These are phyloP conservation scores for Naganishia vishniacii DNA, from an alignment of 768 basidiomycete genomes.

Conservation along the genomic window DNA sequence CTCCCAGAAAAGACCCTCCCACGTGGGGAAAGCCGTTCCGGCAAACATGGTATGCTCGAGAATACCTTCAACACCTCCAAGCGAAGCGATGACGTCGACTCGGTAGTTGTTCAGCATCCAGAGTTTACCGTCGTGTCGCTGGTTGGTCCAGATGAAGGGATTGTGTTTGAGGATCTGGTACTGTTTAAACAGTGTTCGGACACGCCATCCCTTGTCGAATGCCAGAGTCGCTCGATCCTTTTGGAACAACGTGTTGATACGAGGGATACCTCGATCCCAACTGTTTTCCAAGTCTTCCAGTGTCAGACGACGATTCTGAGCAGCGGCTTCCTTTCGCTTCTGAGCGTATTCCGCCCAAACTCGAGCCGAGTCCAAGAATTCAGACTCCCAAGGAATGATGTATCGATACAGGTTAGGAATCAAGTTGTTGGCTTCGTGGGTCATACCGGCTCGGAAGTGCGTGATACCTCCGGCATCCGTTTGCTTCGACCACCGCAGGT, in stretches of 20 bases:
- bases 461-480: constrained; percentile 95
- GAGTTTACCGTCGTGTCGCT: constrained; percentile 89
- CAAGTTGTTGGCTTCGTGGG: constrained; percentile 65
- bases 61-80: constrained; percentile 54
- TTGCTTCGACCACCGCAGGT: constrained; percentile 95
- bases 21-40: constrained; percentile 86
- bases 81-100: constrained; percentile 82
- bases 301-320: constrained; percentile 91
- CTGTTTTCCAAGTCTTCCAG: constrained; percentile 96
- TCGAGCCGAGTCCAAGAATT: constrained; percentile 94
- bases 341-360: constrained; percentile 99
- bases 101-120: constrained; percentile 96
- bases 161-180: constrained; percentile 71
- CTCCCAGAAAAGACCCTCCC: constrained; percentile 98
- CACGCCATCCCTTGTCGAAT: constrained; percentile 98
- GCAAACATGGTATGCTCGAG: constrained; percentile 96
- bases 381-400: constrained; percentile 93
- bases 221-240: constrained; percentile 96
- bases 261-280: constrained; percentile 71
- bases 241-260: constrained; percentile 98
- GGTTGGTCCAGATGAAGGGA: constrained; percentile 99
- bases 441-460: constrained; percentile 99
- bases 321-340: constrained; percentile 99
- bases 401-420: constrained; percentile 98
- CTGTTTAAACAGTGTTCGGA: constrained; percentile 95